Evolutionary conservation across 139 green algal species (phyloP).

Genomic region (Tetraselmis chui): DNA sequence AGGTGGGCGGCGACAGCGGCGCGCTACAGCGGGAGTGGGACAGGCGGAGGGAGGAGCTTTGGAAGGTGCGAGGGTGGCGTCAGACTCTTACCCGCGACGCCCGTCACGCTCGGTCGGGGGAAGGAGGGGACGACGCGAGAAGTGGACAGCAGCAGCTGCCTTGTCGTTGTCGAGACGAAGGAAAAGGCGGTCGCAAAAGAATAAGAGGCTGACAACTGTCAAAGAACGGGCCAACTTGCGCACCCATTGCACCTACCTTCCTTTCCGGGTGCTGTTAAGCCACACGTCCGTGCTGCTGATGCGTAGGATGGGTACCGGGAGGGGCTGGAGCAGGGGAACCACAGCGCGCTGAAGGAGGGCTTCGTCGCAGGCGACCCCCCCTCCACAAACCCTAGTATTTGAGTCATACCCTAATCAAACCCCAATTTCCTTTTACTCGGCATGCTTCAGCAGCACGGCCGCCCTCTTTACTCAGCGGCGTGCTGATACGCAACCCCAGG

Average conservation of each 20-base stretch:
- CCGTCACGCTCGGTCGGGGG: too few species aligned
- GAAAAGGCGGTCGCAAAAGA: too few species aligned
- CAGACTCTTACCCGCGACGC: too few species aligned
- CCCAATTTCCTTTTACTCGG: background rate
- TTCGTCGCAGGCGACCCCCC: background rate
- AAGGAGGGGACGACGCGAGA: too few species aligned
- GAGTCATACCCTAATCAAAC: background rate
- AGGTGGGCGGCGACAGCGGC: background rate
- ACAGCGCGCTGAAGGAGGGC: background rate
- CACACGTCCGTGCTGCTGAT: background rate
- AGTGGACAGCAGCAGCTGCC: background rate
- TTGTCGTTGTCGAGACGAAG: background rate
- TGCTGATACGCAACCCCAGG: background rate
- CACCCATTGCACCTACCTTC: background rate
- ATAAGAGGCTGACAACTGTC: too few species aligned
- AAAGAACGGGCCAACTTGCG: too few species aligned
- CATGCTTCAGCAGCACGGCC: too few species aligned
- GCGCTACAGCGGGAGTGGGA: background rate
- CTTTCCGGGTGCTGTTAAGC: background rate
- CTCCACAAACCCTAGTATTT: background rate
- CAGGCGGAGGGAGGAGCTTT: background rate
- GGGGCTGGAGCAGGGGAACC: background rate
- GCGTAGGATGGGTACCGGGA: background rate
- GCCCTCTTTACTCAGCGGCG: too few species aligned
- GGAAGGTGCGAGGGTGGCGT: background rate